A percentile compares a stretch with the other conserved stretches of the same genome.
These are phyloP conservation scores for Moesziomyces parantarcticus DNA, from an alignment of 1,284 basidiomycete genomes.

Conservation along the genomic window DNA sequence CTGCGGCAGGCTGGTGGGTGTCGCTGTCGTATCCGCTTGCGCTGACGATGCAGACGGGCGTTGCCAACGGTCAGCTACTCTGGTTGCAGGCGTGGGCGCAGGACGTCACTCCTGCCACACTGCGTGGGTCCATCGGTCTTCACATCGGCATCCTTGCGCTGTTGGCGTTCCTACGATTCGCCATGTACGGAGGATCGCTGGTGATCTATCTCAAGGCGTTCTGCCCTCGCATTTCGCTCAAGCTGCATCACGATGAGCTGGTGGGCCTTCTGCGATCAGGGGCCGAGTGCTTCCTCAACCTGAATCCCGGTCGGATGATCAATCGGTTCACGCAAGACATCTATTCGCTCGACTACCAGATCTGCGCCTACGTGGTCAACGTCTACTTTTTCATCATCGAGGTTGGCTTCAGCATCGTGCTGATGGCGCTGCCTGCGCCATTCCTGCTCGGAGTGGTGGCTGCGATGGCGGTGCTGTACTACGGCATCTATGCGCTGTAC, in stretches of 20 bases:
- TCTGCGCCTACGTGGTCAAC: conserved; percentile 13
- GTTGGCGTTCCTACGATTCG: background rate
- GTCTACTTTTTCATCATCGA: conserved; percentile 8
- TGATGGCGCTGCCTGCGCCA: conserved; percentile 31
- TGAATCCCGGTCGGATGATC: conserved; percentile 34
- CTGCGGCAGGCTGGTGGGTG: conserved; percentile 4
- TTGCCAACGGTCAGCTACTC: conserved; percentile 12
- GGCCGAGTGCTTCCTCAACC: conserved; percentile 29
- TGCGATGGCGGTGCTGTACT: conserved; percentile 10
- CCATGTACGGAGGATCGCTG: conserved; percentile 4
- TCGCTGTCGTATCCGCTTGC: conserved; percentile 4
- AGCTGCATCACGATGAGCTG: conserved; percentile 17
- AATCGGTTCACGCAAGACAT: conserved; percentile 53
- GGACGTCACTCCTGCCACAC: conserved; percentile 3
- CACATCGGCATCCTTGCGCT: conserved; percentile 5
- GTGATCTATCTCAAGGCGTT: conserved; percentile 3
- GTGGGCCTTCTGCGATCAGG: conserved; percentile 17
- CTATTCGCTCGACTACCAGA: conserved; percentile 34
- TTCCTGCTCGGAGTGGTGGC: conserved; percentile 17
- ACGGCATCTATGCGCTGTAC: conserved; percentile 30
- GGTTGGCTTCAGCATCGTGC: conserved; percentile 10
- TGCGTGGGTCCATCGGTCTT: conserved; percentile 10
- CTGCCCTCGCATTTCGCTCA: conserved; percentile 2
- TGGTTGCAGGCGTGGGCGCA: conserved; percentile 17
- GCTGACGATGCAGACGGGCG: conserved; percentile 2